Evolutionary conservation across 148 eudicot genomes (phyloP), one percentile per base, ranked within the genome.

Genomic region (Diospyros kaki): DNA sequence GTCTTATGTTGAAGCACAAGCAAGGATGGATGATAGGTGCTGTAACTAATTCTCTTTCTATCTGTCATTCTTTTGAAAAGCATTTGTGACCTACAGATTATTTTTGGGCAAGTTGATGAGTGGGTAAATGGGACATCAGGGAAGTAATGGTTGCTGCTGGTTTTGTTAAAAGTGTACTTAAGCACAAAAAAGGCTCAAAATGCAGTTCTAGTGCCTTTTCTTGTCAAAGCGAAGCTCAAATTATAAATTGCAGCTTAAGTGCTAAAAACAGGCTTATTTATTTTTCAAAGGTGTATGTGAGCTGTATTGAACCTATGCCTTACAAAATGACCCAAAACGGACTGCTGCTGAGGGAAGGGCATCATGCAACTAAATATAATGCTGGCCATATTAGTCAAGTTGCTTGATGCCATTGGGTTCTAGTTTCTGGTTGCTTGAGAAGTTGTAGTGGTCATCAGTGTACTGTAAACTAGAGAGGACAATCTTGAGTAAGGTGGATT

Each of bases 1-100:
- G 74, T 95, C 99, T 75, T 95, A 95, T 80, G 91, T 95, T 65
- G 99, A 95, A 79, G 99, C 99, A 80, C 99, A 95, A 82, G 96
- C 99, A 10, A 92, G 98, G 84, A 95, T 95, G 99, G 99, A 95
- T 80, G 99, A 95, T 74, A 90, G 98, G 99, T 95, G 81, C 72
- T 72, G 71, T 76, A 70, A 62, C 74, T 52, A 18, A 46, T 45
- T 72, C 17, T 45, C 40, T 73, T 44, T 58, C 43, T 72, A 64
- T 1, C 11, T 63, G 39, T 4, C 9, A n/a, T 53, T 46, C 4
- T 51, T 15, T 45, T 40, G 12, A 15, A 74, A n/a, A 50, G 28
- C 39, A 64, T 28, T 39, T 48, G 3, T 9, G 38, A 11, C 14
- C 56, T 64, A 51, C 44, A 59, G 12, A 46, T 45, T 44, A 28